Evolutionary conservation across 768 basidiomycete species (phyloP).

Genomic region (Tricholoma furcatifolium): DNA sequence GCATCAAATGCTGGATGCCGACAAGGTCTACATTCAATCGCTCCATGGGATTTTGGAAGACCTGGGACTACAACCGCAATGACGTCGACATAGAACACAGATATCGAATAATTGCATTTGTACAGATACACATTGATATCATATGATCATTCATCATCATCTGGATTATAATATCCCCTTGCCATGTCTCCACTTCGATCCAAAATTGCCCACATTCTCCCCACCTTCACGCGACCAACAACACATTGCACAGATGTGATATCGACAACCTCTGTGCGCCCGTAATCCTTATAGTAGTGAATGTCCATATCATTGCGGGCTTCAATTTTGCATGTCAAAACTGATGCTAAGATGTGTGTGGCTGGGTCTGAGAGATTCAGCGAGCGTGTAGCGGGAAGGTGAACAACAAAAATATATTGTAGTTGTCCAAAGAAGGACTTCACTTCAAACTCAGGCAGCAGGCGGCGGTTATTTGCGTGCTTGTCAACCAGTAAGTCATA

Average conservation of each 20-base stretch:
- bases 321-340: conserved; percentile 16
- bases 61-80: too few species aligned
- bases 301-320: conserved; percentile 16
- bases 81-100: too few species aligned
- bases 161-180: conserved; percentile 1
- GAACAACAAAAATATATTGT: conserved; percentile 25
- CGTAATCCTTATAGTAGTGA: conserved; percentile 18
- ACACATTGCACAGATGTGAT: conserved; percentile 25
- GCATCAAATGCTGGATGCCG: too few species aligned
- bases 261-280: conserved; percentile 24
- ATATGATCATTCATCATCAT: too few species aligned
- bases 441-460: conserved; percentile 10
- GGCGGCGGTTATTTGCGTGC: conserved; percentile 14
- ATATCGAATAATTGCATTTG: too few species aligned
- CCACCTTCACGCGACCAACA: conserved; percentile 22
- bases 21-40: too few species aligned
- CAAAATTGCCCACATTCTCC: conserved; percentile 22
- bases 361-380: conserved; percentile 13
- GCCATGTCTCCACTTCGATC: conserved; percentile 20
- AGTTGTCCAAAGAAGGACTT: conserved; percentile 33
- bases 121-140: too few species aligned
- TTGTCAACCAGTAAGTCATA: conserved; percentile 32
- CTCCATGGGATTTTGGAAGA: too few species aligned
- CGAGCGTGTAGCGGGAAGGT: conserved; percentile 12
- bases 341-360: conserved; percentile 23